Conservation (phyloP, 306 rosid species). For the Acmispon strigosus region DNA sequence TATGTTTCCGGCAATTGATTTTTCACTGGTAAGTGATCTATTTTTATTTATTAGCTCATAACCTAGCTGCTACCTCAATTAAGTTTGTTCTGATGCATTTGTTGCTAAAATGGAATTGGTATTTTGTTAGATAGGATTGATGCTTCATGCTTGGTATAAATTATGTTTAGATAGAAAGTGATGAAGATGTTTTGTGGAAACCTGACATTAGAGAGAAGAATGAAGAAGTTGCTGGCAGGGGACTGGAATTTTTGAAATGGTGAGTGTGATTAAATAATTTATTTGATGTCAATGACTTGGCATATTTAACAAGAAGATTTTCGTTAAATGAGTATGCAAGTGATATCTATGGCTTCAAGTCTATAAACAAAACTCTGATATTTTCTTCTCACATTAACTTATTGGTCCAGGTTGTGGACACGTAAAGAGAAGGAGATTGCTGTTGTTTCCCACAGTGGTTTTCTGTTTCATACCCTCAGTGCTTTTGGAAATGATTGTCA, state of each 20-base stretch:
- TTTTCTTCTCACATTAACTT: not conserved
- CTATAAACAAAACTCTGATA: not conserved
- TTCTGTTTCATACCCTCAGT: constrained; percentile 52
- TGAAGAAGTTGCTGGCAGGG: constrained; percentile 65
- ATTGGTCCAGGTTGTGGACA: constrained; percentile 66
- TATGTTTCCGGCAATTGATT: constrained; percentile 88
- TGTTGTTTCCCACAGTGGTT: constrained; percentile 66
- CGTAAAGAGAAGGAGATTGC: constrained; percentile 83
- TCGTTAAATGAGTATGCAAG: not conserved
- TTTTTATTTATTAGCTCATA: not conserved
- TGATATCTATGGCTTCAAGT: not conserved
- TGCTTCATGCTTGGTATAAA: constrained; percentile 14
- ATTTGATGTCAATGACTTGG: not conserved
- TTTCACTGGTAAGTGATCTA: constrained; percentile 55
- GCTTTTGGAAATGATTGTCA: constrained; percentile 75
- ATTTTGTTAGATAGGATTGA: constrained; percentile 11
- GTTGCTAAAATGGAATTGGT: constrained; percentile 6
- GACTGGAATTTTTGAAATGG: constrained; percentile 73
- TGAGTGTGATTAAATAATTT: constrained; percentile 18
- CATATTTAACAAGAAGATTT: not conserved
- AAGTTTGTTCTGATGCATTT: constrained; percentile 9
- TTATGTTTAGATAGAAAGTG: constrained; percentile 57
- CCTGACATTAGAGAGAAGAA: constrained; percentile 75
- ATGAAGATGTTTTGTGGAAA: constrained; percentile 67
- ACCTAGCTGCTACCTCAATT: not conserved